A percentile compares a stretch with the other conserved stretches of the same genome.
Conservation (phyloP, 1,139 yeast species). For the Zygotorulaspora mrakii region DNA sequence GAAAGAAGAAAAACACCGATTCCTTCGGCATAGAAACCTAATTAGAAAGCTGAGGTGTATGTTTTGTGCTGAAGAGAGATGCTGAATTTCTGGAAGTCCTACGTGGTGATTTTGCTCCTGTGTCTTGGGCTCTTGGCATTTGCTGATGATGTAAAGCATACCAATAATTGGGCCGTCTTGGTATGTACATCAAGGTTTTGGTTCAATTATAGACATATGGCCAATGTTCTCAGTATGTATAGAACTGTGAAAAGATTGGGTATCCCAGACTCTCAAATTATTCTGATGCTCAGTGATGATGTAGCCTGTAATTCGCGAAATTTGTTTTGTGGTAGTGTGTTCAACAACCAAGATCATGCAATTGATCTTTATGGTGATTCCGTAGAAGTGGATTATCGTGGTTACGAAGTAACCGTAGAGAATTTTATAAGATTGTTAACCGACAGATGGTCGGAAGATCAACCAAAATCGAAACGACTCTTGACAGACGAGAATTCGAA, state of each 20-base stretch:
- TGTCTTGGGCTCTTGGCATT: slow-evolving; percentile 5
- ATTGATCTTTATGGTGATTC: slow-evolving; percentile 90
- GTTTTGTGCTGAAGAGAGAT: slow-evolving; percentile 1
- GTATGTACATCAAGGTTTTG: slow-evolving; percentile 96
- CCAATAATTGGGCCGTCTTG: slow-evolving; percentile 91
- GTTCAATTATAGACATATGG: slow-evolving; percentile 98
- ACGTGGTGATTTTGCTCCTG: slow-evolving; percentile 2
- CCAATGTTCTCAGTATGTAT: slow-evolving; percentile 89
- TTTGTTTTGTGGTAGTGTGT: slow-evolving; percentile 93
- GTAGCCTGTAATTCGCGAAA: slow-evolving; percentile 96
- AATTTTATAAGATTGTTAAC: slow-evolving; percentile 85
- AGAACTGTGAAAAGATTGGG: slow-evolving; percentile 94
- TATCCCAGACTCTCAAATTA: slow-evolving; percentile 96
- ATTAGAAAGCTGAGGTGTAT: background rate
- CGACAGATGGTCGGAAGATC: slow-evolving; percentile 92
- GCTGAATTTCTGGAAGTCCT: slow-evolving; percentile 7
- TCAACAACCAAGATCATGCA: slow-evolving; percentile 91
- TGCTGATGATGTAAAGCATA: slow-evolving; percentile 42
- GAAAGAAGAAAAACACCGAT: no score
- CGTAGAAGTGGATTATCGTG: slow-evolving; percentile 94
- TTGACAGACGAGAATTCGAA: slow-evolving; percentile 92
- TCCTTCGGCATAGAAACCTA: no score
- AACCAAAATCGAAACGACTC: slow-evolving; percentile 85
- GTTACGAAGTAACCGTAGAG: slow-evolving; percentile 97
- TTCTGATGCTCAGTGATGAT: slow-evolving; percentile 92